Conservation (phyloP, 2,329 filamentous ascomycete genomes). For the Colletotrichum sp. region DNA sequence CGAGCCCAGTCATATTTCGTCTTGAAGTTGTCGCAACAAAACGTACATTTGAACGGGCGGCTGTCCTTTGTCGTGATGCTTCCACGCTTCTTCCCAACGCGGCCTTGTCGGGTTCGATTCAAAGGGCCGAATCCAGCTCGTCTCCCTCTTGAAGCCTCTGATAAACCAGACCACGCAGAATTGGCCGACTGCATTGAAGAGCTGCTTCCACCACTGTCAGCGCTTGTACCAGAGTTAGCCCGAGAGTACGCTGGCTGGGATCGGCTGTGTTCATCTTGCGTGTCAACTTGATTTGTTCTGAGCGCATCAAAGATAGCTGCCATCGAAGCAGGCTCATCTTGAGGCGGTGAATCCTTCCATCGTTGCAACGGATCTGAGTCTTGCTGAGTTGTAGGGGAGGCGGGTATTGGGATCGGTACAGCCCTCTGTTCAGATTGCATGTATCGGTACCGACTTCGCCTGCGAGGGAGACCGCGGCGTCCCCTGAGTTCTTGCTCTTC, state of each 20-base stretch:
- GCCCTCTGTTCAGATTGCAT: neutral
- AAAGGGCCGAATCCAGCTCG: neutral
- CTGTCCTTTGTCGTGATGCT: neutral
- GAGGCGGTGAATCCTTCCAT: constrained; percentile 35
- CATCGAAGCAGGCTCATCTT: constrained; percentile 34
- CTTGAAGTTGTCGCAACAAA: constrained; percentile 50
- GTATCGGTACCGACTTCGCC: neutral
- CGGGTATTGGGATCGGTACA: neutral
- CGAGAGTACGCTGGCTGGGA: neutral
- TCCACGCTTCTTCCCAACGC: neutral
- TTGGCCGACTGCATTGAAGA: neutral
- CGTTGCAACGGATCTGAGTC: constrained; percentile 31
- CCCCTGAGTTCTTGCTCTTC: neutral
- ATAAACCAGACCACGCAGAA: constrained; percentile 1
- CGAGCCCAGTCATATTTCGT: constrained; percentile 52
- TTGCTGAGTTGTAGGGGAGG: neutral
- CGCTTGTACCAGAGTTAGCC: neutral
- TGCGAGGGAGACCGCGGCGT: neutral
- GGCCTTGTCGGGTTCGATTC: neutral
- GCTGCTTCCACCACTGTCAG: neutral
- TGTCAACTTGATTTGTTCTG: neutral
- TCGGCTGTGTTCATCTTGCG: neutral
- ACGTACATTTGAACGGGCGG: constrained; percentile 45
- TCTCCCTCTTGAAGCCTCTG: neutral
- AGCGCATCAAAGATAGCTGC: constrained; percentile 33